Percentiles rank a stretch among this genome's conserved stretches.
phyloP scores from a whole-genome alignment of 169 alveolate species.

The Plasmodium knowlesi region DNA sequence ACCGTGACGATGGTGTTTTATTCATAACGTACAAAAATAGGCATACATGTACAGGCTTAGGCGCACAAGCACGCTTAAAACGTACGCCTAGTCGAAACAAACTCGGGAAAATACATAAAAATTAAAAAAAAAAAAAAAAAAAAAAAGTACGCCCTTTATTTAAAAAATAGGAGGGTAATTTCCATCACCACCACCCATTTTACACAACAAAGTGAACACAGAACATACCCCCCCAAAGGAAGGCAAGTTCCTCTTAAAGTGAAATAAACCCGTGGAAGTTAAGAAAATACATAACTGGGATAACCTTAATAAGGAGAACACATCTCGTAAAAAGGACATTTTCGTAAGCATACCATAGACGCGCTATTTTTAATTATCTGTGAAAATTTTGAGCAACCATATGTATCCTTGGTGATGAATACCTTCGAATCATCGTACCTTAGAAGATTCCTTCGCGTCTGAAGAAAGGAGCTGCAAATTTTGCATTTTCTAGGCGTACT shows the following conservation, averaged over 20 bases:
- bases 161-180: not conserved
- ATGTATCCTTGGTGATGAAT: not conserved
- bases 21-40: conserved; percentile 2
- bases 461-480: not conserved
- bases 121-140: not conserved
- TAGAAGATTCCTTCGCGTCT: not conserved
- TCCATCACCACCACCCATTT: not conserved
- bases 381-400: not conserved
- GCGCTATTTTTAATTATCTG: not conserved
- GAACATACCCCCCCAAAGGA: not conserved
- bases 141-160: not conserved
- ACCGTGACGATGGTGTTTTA: not conserved
- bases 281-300: not conserved
- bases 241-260: not conserved
- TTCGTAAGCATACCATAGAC: conserved; percentile 2
- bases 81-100: not conserved
- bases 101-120: not conserved
- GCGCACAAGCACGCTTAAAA: not conserved
- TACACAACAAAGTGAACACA: not conserved
- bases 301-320: not conserved
- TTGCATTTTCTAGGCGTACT: not conserved
- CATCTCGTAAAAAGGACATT: not conserved
- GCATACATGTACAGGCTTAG: not conserved
- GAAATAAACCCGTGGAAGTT: not conserved
- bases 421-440: not conserved